Base-by-base conservation (phyloP, 2,329 filamentous ascomycete species). In the Aspergillus hiratsukae region DNA sequence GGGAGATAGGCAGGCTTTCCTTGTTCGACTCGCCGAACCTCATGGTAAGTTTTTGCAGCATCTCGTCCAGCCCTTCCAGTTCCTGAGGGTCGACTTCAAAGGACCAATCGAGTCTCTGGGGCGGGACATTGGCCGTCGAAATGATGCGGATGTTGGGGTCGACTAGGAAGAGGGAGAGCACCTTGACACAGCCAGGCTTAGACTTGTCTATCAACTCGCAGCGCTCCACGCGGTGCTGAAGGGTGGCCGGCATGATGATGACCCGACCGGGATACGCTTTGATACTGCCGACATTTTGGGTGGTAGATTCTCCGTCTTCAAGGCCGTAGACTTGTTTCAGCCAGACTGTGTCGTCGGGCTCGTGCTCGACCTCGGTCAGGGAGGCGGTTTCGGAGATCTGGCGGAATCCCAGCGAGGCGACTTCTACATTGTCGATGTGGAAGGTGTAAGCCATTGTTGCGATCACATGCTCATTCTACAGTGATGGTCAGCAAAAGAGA, bases 371-470 rank as follows among this genome's bases (percentile, higher is more conserved):
- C n/a, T 59, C 72, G 52, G 53, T 72, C 69, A 51, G 59, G 17
- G 48, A 75, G 63, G 56, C 58, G 2, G n/a, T 49, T 27, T 70
- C 64, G 21, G 75, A 64, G 0, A 64, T 57, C 17, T 80, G 80
- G 8, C 78, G 79, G 65, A 87, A 85, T 3, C 72, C 70, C 4
- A 88, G 75, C 4, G 63, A 64, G 49, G 76, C 78, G 1, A 80
- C 75, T 0, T 80, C 81, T 51, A 87, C 80, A 66, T 89, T 89
- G 0, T 84, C 78, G 48, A 68, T 73, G 57, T 86, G 81, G 61
- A 83, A 83, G 67, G 86, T 85, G 69, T 85, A 86, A 19, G 88
- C 72, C 0, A 85, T 82, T 0, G 84, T 85, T 0, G 84, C 84
- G 60, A 79, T 80, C 40, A 89, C 87, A 59, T 81, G 81, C 68